phyloP scores from a whole-genome alignment of 208 protist genomes.

The Crithidia expoeki region DNA sequence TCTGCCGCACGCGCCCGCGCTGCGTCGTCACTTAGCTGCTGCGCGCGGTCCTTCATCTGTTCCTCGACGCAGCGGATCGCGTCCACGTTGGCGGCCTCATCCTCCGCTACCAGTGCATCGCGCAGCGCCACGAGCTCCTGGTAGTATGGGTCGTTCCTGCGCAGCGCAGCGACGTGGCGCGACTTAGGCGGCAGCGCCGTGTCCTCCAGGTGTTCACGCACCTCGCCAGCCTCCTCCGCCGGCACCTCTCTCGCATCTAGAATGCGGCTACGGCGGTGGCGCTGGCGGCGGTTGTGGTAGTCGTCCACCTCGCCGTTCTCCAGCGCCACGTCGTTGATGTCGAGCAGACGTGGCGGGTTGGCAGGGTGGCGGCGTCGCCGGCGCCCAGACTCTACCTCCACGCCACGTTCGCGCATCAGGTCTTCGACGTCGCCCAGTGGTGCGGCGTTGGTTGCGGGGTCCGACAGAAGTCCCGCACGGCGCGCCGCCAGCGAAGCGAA shows the following conservation, averaged over 20 bases:
- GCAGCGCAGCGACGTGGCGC: conserved; percentile 21
- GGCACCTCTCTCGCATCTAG: conserved; percentile 26
- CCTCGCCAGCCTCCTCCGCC: conserved; percentile 21
- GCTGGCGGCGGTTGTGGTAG: conserved; percentile 35
- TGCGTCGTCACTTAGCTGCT: conserved; percentile 37
- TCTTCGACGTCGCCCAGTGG: conserved; percentile 32
- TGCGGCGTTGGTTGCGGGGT: conserved; percentile 24
- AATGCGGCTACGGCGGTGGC: conserved; percentile 27
- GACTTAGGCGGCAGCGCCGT: conserved; percentile 20
- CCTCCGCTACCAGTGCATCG: conserved; percentile 31
- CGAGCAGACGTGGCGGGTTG: conserved; percentile 34
- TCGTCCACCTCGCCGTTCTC: conserved; percentile 29
- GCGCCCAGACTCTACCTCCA: conserved; percentile 34
- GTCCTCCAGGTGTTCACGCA: conserved; percentile 33
- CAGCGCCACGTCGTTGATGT: conserved; percentile 39
- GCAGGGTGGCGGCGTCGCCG: conserved; percentile 27
- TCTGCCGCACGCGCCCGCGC: conserved; percentile 14
- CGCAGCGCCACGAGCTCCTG: conserved; percentile 30
- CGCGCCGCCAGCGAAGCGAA: conserved; percentile 38
- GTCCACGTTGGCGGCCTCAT: conserved; percentile 34
- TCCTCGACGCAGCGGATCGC: conserved; percentile 41
- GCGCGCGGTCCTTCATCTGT: conserved; percentile 5
- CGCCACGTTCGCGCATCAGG: conserved; percentile 33
- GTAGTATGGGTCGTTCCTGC: conserved; percentile 48
- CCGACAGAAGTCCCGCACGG: conserved; percentile 26